Conservation (phyloP, 768 basidiomycete genomes). For the Leccinum variicolor region DNA sequence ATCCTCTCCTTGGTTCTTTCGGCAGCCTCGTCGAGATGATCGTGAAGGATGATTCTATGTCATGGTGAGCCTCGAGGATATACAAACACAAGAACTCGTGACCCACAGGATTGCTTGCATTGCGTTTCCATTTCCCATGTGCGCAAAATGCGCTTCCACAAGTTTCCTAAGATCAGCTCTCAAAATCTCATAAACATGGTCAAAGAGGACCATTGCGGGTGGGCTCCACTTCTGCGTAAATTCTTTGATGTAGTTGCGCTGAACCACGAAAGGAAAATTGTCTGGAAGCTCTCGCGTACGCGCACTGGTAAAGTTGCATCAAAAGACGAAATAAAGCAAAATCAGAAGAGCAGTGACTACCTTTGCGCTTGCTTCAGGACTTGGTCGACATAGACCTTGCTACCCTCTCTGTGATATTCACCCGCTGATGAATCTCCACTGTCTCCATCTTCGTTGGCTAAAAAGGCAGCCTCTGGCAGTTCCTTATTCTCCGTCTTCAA, state of each 20-base stretch:
- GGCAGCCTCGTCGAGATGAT: conserved; percentile 46
- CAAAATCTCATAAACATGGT: conserved; percentile 36
- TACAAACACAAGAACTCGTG: rapidly evolving
- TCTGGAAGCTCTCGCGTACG: conserved; percentile 70
- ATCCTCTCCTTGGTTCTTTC: conserved; percentile 39
- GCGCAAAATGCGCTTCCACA: conserved; percentile 46
- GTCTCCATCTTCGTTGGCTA: conserved; percentile 38
- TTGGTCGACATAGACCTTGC: conserved; percentile 48
- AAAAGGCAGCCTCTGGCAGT: conserved; percentile 26
- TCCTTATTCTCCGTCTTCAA: conserved; percentile 13
- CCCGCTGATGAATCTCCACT: not conserved
- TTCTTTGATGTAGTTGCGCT: conserved; percentile 44
- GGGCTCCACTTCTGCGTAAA: conserved; percentile 46
- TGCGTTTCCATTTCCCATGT: conserved; percentile 51
- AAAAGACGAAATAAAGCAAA: not conserved
- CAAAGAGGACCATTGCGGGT: conserved; percentile 47
- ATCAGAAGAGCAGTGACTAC: conserved; percentile 33
- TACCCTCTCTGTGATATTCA: not conserved
- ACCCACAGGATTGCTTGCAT: conserved; percentile 47
- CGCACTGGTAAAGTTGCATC: conserved; percentile 41
- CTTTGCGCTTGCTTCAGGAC: conserved; percentile 43
- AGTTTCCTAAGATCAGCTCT: conserved; percentile 39
- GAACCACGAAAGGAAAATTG: conserved; percentile 62
- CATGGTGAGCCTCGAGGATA: not conserved
- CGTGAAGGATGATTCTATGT: conserved; percentile 45